Percentiles rank a stretch among this genome's conserved stretches.
These are phyloP conservation scores for Candida railenensis DNA, from an alignment of 805 yeast species.

Conservation along the genomic window DNA sequence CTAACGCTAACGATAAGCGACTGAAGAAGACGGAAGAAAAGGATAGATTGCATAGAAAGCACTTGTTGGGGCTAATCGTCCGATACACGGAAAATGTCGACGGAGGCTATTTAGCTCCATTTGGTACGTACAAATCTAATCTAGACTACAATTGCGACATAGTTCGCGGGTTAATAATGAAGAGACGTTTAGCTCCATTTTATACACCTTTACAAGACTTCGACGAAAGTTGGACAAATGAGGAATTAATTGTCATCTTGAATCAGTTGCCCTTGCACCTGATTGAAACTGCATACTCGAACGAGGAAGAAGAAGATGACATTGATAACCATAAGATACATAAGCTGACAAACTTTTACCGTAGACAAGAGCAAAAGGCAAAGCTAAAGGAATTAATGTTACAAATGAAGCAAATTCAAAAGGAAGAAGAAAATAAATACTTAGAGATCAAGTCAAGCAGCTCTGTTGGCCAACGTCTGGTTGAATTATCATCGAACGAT, in stretches of 20 bases:
- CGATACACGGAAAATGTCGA: conserved; percentile 72
- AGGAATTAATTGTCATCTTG: conserved; percentile 53
- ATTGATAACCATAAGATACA: conserved; percentile 59
- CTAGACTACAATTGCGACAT: conserved; percentile 70
- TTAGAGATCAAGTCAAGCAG: conserved; percentile 18
- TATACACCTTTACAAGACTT: conserved; percentile 85
- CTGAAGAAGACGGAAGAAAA: conserved; percentile 49
- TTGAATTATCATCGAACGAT: conserved; percentile 38
- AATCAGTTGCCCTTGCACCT: conserved; percentile 58
- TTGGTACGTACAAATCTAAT: conserved; percentile 79
- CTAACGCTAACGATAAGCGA: background rate
- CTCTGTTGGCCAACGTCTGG: conserved; percentile 10
- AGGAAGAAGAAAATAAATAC: conserved; percentile 36
- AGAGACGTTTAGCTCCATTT: conserved; percentile 82
- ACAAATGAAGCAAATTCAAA: conserved; percentile 27
- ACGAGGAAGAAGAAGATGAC: conserved; percentile 57
- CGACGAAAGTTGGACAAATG: conserved; percentile 68
- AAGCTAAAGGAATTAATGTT: conserved; percentile 39
- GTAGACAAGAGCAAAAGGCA: conserved; percentile 50
- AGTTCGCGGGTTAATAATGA: conserved; percentile 69
- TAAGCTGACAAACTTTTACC: conserved; percentile 43
- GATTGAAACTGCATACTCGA: conserved; percentile 44
- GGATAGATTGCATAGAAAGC: conserved; percentile 51
- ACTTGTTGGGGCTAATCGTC: conserved; percentile 57
- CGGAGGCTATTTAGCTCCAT: conserved; percentile 93